Conservation (phyloP, 495 filamentous ascomycete genomes). For the Pyrenula aspistea region DNA sequence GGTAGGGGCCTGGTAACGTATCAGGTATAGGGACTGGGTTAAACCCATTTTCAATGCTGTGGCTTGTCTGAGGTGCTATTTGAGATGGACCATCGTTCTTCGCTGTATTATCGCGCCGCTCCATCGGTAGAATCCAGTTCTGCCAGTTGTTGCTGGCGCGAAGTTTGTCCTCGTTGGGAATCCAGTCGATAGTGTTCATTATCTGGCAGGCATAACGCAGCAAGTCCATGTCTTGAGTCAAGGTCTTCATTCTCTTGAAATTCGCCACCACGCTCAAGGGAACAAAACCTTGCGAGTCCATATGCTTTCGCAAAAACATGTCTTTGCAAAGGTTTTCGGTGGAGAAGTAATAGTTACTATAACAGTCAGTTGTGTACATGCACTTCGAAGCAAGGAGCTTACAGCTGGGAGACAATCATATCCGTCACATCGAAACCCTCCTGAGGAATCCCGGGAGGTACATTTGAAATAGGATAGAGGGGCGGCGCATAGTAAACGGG, state of each 20-base stretch:
- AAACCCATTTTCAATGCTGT: conserved; percentile 14
- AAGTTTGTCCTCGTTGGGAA: conserved; percentile 59
- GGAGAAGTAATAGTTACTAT: conserved; percentile 85
- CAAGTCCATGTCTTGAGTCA: conserved; percentile 61
- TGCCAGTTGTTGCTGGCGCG: conserved; percentile 69
- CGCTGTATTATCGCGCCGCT: conserved; percentile 47
- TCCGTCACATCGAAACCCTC: conserved; percentile 31
- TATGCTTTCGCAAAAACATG: conserved; percentile 71
- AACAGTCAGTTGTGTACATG: conserved; percentile 8
- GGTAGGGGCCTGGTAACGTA: conserved; percentile 1
- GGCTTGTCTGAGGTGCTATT: conserved; percentile 8
- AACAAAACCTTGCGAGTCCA: conserved; percentile 95
- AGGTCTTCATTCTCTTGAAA: conserved; percentile 72
- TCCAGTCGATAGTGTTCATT: conserved; percentile 58
- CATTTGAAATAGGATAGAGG: conserved; percentile 42
- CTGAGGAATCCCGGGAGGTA: conserved; percentile 49
- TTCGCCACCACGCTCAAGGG: conserved; percentile 58
- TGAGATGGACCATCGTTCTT: conserved; percentile 43
- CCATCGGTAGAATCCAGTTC: conserved; percentile 59
- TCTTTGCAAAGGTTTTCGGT: conserved; percentile 95
- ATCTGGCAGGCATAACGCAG: conserved; percentile 61
- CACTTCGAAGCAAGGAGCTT: conserved; percentile 11
- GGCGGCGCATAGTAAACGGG: conserved; percentile 37
- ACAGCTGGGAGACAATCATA: conserved; percentile 60
- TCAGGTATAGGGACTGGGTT: conserved; percentile 6